Evolutionary conservation across 148 eudicot genomes (phyloP).

Genomic region (Limonium bicolor): DNA sequence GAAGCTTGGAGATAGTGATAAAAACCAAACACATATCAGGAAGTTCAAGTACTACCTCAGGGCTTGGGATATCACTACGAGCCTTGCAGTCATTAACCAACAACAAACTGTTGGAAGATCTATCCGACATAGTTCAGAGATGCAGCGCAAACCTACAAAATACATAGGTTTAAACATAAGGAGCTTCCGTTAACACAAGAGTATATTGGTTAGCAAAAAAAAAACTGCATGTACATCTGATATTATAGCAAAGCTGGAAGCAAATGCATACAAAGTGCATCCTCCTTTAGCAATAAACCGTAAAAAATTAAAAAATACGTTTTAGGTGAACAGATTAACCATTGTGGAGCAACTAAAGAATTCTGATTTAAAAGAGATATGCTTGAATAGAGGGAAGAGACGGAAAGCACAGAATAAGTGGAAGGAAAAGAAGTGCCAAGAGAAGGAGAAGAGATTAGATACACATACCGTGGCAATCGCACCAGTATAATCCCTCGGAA

Average conservation of each 20-base stretch:
- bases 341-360: too few relatives aligned
- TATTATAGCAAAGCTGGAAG: too few relatives aligned
- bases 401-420: not conserved
- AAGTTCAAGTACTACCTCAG: constrained; percentile 45
- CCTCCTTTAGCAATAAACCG: too few relatives aligned
- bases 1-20: not conserved
- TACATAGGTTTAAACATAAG: not conserved
- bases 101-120: constrained; percentile 31
- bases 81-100: constrained; percentile 76
- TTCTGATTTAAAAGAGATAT: too few relatives aligned
- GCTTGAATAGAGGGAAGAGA: too few relatives aligned
- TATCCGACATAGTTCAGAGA: constrained; percentile 78
- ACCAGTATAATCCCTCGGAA: constrained; percentile 72
- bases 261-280: not conserved
- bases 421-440: not conserved
- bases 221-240: too few relatives aligned
- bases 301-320: too few relatives aligned
- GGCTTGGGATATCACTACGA: constrained; percentile 70
- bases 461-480: constrained; percentile 60
- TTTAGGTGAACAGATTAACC: too few relatives aligned
- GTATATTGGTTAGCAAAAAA: too few relatives aligned
- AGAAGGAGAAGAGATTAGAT: not conserved
- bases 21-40: not conserved
- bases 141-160: constrained; percentile 89
- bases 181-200: too few relatives aligned